These are phyloP conservation scores for Hirsutella rhossiliensis DNA, from an alignment of 2,329 filamentous ascomycete genomes.

Conservation along the genomic window DNA sequence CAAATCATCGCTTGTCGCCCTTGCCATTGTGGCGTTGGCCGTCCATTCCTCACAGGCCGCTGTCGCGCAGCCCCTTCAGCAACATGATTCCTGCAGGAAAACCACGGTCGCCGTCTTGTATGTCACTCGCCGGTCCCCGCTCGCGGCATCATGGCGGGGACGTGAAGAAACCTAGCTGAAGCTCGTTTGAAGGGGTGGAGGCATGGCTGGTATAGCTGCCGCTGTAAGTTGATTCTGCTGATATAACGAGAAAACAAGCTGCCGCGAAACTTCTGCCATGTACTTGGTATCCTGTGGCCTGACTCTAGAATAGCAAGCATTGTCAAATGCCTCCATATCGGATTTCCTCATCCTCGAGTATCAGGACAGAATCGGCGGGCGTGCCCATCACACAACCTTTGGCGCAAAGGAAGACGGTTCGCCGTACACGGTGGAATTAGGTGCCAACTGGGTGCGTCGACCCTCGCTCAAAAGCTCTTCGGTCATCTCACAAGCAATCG, in stretches of 20 bases:
- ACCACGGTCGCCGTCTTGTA: slow-evolving; percentile 20
- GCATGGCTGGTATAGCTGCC: slow-evolving; percentile 50
- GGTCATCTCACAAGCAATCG: slow-evolving; percentile 6
- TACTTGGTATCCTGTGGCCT: neutral
- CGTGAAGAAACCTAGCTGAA: neutral
- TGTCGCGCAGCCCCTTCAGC: slow-evolving; percentile 1
- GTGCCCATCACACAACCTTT: slow-evolving; percentile 45
- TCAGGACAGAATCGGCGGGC: slow-evolving; percentile 49
- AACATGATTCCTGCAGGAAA: slow-evolving; percentile 11
- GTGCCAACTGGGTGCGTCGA: slow-evolving; percentile 48
- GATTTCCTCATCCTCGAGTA: slow-evolving; percentile 57
- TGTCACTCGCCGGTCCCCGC: neutral
- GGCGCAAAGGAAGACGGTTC: slow-evolving; percentile 35
- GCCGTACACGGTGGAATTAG: slow-evolving; percentile 48
- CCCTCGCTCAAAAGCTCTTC: neutral
- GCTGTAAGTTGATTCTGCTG: slow-evolving; percentile 24
- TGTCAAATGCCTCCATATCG: slow-evolving; percentile 45
- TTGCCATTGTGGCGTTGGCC: slow-evolving; percentile 1
- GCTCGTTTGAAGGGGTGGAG: slow-evolving; percentile 31
- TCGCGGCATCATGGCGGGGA: too few species aligned
- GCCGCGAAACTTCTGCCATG: neutral
- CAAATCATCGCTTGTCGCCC: neutral
- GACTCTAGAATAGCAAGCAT: slow-evolving; percentile 29
- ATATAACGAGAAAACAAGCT: too few species aligned
- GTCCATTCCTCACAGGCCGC: slow-evolving; percentile 3